phyloP scores from a whole-genome alignment of 2,329 filamentous ascomycete genomes.

The Aspergillus cejpii region DNA sequence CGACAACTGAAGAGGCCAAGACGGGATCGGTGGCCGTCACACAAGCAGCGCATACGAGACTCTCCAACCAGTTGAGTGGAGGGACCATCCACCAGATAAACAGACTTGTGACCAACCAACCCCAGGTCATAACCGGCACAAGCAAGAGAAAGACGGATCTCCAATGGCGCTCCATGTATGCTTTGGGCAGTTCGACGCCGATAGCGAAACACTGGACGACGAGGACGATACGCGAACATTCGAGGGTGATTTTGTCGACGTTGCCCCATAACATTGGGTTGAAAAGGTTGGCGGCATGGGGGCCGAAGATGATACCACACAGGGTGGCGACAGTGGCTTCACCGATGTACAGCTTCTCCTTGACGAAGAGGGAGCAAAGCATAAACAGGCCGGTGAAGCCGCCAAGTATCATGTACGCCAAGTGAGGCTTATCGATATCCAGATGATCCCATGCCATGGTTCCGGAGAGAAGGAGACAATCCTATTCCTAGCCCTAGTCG shows the following conservation, averaged over 20 bases:
- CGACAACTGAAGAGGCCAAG: constrained; percentile 91
- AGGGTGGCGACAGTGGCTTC: constrained; percentile 86
- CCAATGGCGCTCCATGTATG: constrained; percentile 98
- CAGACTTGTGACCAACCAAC: constrained; percentile 74
- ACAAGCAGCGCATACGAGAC: constrained; percentile 79
- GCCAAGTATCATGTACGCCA: constrained; percentile 97
- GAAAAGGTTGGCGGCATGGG: constrained; percentile 59
- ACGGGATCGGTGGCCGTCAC: constrained; percentile 97
- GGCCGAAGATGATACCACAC: constrained; percentile 64
- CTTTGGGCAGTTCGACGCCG: constrained; percentile 61
- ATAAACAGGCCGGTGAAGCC: constrained; percentile 98
- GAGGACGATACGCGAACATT: constrained; percentile 64
- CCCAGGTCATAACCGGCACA: constrained; percentile 93
- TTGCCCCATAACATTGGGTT: constrained; percentile 58
- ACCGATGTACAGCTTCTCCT: constrained; percentile 96
- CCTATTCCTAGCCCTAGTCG: neutral
- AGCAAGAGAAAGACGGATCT: constrained; percentile 81
- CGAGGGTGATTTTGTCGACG: constrained; percentile 60
- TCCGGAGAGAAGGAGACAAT: neutral
- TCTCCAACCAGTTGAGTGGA: constrained; percentile 78
- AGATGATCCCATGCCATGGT: constrained; percentile 49
- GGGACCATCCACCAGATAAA: constrained; percentile 90
- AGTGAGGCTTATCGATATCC: constrained; percentile 79
- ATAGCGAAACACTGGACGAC: constrained; percentile 69
- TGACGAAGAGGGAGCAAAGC: constrained; percentile 95